phyloP scores from a whole-genome alignment of 495 filamentous ascomycete species.

The Jackrogersella multiformis region DNA sequence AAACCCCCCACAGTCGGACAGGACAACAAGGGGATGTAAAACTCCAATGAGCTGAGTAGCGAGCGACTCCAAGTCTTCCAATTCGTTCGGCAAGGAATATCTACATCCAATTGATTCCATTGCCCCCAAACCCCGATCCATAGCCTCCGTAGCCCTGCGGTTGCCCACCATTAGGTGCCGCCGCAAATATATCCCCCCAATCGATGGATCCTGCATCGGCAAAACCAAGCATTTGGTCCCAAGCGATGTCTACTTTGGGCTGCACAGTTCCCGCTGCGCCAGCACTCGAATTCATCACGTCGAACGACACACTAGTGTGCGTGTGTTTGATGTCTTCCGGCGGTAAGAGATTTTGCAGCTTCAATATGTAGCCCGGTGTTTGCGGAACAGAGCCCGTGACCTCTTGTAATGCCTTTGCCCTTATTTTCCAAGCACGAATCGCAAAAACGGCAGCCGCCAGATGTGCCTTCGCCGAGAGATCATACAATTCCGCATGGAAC shows the following conservation, averaged over 20 bases:
- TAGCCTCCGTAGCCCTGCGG: conserved; percentile 23
- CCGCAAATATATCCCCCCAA: conserved; percentile 55
- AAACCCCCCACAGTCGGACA: neutral
- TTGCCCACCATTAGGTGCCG: conserved; percentile 16
- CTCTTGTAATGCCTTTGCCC: conserved; percentile 48
- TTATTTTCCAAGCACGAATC: conserved; percentile 57
- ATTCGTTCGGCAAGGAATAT: neutral
- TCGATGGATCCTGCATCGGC: conserved; percentile 50
- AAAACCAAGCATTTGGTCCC: conserved; percentile 52
- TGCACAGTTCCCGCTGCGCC: neutral
- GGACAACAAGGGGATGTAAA: neutral
- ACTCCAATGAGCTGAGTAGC: conserved; percentile 11
- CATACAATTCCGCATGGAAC: conserved; percentile 57
- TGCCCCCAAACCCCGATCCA: conserved; percentile 27
- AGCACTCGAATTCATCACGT: neutral
- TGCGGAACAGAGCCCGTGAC: conserved; percentile 37
- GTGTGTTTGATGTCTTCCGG: conserved; percentile 34
- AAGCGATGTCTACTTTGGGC: conserved; percentile 30
- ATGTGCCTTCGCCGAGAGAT: conserved; percentile 53
- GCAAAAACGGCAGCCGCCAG: conserved; percentile 53
- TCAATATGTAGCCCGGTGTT: conserved; percentile 49
- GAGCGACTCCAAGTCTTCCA: neutral
- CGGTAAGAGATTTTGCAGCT: conserved; percentile 45
- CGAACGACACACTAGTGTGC: conserved; percentile 3
- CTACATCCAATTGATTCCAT: conserved; percentile 39